phyloP scores from a whole-genome alignment of 305 asterid species.

The Nicotiana rustica region DNA sequence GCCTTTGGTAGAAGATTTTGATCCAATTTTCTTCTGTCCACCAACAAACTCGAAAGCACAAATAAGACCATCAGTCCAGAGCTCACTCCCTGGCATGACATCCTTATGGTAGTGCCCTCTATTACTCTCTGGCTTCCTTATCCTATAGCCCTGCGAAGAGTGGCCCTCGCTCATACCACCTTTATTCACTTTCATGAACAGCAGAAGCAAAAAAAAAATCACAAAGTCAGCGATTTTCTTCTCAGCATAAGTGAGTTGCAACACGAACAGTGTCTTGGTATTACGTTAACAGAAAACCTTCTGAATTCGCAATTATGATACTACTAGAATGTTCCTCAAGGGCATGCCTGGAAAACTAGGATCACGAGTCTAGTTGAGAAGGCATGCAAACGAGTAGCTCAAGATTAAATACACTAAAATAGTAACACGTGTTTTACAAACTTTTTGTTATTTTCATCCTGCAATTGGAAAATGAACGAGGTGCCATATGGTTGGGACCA shows the following conservation, averaged over 20 bases:
- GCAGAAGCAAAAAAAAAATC: conserved; percentile 33
- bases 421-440: neutral
- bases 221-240: neutral
- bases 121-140: conserved; percentile 54
- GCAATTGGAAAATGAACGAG: neutral
- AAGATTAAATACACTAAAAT: conserved; percentile 2
- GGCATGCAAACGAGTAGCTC: conserved; percentile 3
- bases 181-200: conserved; percentile 46
- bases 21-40: conserved; percentile 48
- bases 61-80: conserved; percentile 93
- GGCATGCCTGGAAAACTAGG: conserved; percentile 6
- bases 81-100: conserved; percentile 61
- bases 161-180: conserved; percentile 52
- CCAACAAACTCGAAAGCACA: conserved; percentile 86
- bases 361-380: neutral
- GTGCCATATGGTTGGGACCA: too few relatives aligned
- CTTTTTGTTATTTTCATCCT: neutral
- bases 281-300: conserved; percentile 14
- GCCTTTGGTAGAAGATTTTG: conserved; percentile 50
- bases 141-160: conserved; percentile 48
- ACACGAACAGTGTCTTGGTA: neutral
- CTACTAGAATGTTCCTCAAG: neutral
- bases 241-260: conserved; percentile 21
- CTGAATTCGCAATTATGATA: conserved; percentile 12
- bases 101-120: conserved; percentile 61